Evolutionary conservation across 148 eudicot species (phyloP), one percentile per base, ranked within the genome.

Genomic region (Pharnaceum exiguum): DNA sequence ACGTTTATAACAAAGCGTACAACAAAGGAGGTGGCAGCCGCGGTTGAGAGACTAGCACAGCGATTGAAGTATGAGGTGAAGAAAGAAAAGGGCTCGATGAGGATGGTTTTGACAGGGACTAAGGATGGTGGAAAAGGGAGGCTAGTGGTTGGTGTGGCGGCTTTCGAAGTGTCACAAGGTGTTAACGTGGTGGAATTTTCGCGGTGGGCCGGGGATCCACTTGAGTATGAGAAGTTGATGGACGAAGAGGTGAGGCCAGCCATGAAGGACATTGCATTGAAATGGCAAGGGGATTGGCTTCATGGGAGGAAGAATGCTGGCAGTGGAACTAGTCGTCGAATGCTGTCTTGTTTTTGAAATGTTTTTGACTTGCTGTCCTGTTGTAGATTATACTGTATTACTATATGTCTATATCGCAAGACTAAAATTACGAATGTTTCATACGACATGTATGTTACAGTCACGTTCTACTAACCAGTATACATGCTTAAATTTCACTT

Each of bases 181-280:
- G 73, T 82, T 15, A 75, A 75, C 23, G 64, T 85, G 63, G 93
- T 85, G 2, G 78, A 79, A 52, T 75, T 85, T 45, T 46, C 79
- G n/a, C 71, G 72, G 65, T 57, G 55, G 47, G 59, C 63, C 7
- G 94, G 94, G 1, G 94, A 85, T 24, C 46, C 76, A 0, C 16
- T 68, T n/a, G 89, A 86, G 39, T 86, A 77, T 48, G 43, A 38
- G 45, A 77, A 74, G 69, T 63, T 71, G 49, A 71, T 73, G 63
- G 82, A 81, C 25, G 86, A 82, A 60, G 78, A 75, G 29, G 62
- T 86, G n/a, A 76, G 78, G 67, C 86, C 83, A 5, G 79, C 81
- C 0, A 59, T 86, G 69, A 59, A 80, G 24, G 89, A 78, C 26
- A 78, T 85, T 53, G 81, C 71, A 54, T 85, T 79, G 83, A 75